Base-by-base conservation (phyloP, 2,329 filamentous ascomycete genomes). In the Neodidymelliopsis sp. region DNA sequence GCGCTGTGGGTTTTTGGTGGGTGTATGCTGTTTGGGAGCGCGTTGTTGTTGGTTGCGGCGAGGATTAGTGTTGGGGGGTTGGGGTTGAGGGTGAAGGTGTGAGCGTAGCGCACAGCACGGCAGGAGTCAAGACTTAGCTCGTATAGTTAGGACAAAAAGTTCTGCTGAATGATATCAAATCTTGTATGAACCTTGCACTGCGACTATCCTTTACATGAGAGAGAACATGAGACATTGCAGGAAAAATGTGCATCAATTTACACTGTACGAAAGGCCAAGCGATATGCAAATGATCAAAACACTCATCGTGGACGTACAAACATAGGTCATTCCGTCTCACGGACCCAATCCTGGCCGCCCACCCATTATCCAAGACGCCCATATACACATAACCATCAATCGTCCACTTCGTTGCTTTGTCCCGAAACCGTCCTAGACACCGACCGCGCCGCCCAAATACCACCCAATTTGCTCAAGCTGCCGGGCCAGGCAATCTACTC, bases 1-100 rank as follows among this genome's bases (percentile, higher is more conserved):
- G 63, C 71, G 20, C 59, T 77, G 2, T 79, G 77, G 78, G 56
- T 72, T 1, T 79, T 72, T 63, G 75, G 75, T 0, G 78, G 75
- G 1, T 52, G 54, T 19, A 56, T 70, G 63, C 27, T 72, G 38
- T 39, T 65, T 31, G 61, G 40, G 2, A 56, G 60, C 40, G 59
- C 49, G 16, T 56, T 15, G 16, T 24, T 66, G 9, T 49, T 72
- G 30, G 7, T 49, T 2, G 38, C 33, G 12, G 63, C 62, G 25
- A 59, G 69, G 39, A 59, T 65, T 10, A 49, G 37, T 0, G 57
- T 62, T 47, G 68, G 53, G 29, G 69, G 69, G 4, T 64, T 58
- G 54, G 45, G 50, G 15, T 27, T 68, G n/a, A 53, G 47, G 45
- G 54, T 59, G 1, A 71, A 62, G 36, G 68, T 62, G 1, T 71